Conservation (phyloP, 2,329 filamentous ascomycete species). For the Escovopsis sp. region DNA sequence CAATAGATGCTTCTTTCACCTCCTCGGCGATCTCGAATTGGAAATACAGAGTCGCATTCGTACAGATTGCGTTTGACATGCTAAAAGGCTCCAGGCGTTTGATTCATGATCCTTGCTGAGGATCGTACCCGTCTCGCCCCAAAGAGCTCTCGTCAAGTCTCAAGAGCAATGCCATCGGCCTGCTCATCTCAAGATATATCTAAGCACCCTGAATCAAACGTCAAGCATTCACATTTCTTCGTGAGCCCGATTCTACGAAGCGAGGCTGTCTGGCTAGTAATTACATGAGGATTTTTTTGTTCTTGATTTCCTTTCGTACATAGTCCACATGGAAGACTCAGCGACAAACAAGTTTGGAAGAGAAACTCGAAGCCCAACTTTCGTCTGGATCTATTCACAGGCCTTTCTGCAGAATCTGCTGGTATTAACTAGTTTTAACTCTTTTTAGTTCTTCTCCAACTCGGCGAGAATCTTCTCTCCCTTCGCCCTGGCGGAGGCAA, state of each 20-base stretch:
- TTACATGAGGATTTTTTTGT: conserved; percentile 32
- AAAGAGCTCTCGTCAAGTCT: background rate
- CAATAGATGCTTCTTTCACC: no score
- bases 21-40: conserved; percentile 1
- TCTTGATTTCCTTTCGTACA: conserved; percentile 42
- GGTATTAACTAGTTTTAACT: conserved; percentile 21
- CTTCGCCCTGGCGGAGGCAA: conserved; percentile 85
- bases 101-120: no score
- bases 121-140: no score
- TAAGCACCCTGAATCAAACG: background rate
- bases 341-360: conserved; percentile 34
- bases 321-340: conserved; percentile 44
- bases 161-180: background rate
- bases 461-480: conserved; percentile 99
- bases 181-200: background rate
- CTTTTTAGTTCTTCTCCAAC: conserved; percentile 50
- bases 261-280: background rate
- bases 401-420: conserved; percentile 21
- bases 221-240: background rate
- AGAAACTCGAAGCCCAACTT: conserved; percentile 32
- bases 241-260: background rate
- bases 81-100: background rate
- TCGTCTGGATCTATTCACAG: conserved; percentile 45
- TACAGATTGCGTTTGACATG: background rate
- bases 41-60: background rate